Base-by-base conservation (phyloP, 139 green algal species). In the Closterium sp. region DNA sequence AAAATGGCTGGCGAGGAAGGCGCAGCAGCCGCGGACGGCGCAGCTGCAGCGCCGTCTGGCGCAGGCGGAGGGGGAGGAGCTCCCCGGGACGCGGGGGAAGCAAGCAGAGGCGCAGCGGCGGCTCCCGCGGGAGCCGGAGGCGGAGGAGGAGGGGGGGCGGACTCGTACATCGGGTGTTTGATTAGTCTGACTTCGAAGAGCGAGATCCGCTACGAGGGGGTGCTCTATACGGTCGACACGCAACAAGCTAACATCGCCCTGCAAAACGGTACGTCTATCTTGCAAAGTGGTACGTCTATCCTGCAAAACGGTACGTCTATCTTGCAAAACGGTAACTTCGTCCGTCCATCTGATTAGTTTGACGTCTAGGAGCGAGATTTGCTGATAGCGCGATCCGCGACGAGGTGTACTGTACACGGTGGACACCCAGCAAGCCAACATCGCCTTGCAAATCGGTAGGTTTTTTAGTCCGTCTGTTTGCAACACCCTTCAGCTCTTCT, bases 181-280 rank as follows among this genome's bases (percentile, higher is more conserved):
- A 98, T 99, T 91, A 96, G 90, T 76, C 95, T 99, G 23, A 96
- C 98, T 38, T 97, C 91, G 86, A 97, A 98, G 76, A 95, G 94
- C 34, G 96, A 97, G 33, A 97, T 99, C 76, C 94, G 97, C 85
- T 99, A 99, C 96, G 96, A 98, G 87, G 97, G 97, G 36, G 96
- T 96, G 0, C 96, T 99, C 10, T 96, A 96, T 88, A 96, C 93
- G 5, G 97, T 99, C 36, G 96, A 98, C 86, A 98, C 98, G 94
- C 91, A 97, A 76, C 95, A 98, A 81, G 96, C 94, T 91, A 97
- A 95, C 88, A 98, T 99, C n/a, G 95, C 96, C 9, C 94, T 99
- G 33, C 92, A 96, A 32, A 96, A 97, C 89, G 97, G 97, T 98
- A 90, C n/a, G 87, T 34, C 6, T 86, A 4, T 86, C 28, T 28